These are phyloP conservation scores for Bathelium albidoporum DNA, from an alignment of 495 filamentous ascomycete species.

Conservation along the genomic window DNA sequence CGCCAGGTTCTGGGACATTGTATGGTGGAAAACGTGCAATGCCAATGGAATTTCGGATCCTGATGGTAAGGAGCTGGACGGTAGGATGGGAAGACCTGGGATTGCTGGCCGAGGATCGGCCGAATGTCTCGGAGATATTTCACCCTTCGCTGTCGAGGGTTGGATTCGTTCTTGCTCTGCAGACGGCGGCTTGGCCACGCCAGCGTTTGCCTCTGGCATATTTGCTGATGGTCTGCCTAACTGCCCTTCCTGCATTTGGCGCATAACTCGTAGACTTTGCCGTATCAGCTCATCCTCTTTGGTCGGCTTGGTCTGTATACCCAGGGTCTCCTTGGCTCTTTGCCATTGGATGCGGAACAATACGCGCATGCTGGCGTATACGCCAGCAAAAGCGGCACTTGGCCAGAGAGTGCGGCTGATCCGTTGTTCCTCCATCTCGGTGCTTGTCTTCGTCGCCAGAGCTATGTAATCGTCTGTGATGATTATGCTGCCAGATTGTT, in stretches of 20 bases:
- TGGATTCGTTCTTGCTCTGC: neutral
- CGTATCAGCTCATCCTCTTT: neutral
- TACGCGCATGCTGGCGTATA: slow-evolving; percentile 28
- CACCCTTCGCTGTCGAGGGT: neutral
- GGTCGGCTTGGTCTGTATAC: slow-evolving; percentile 8
- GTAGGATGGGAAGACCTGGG: slow-evolving; percentile 9
- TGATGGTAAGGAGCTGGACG: neutral
- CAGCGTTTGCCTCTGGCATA: neutral
- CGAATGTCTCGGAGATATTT: neutral
- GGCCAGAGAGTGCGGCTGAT: slow-evolving; percentile 36
- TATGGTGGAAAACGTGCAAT: slow-evolving; percentile 45
- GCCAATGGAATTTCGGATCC: slow-evolving; percentile 22
- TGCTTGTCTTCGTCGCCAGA: slow-evolving; percentile 40
- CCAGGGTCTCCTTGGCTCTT: slow-evolving; percentile 20
- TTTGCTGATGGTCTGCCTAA: neutral
- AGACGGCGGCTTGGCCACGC: neutral
- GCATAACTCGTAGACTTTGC: neutral
- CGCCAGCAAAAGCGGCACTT: slow-evolving; percentile 27
- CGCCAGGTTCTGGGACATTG: slow-evolving; percentile 39
- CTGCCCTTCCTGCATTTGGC: neutral
- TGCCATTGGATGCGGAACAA: slow-evolving; percentile 21
- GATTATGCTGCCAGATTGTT: slow-evolving; percentile 36
- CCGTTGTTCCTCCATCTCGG: slow-evolving; percentile 30
- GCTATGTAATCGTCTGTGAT: slow-evolving; percentile 43
- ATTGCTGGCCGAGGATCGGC: neutral